Base-by-base conservation (phyloP, 768 basidiomycete genomes). In the Obba rivulosa region DNA sequence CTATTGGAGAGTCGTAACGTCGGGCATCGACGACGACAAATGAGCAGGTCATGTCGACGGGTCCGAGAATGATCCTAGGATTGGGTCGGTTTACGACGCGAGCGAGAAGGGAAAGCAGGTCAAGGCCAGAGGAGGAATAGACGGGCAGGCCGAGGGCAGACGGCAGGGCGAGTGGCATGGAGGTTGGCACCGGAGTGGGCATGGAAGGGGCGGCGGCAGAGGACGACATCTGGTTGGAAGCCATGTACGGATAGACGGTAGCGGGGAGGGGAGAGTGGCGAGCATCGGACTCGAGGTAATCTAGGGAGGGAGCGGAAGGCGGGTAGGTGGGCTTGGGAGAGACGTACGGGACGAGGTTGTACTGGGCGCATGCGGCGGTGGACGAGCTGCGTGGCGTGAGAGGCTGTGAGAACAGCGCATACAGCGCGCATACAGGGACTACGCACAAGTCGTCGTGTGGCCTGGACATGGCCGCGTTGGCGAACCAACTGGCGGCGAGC, bases 81-180 rank as follows among this genome's bases (percentile, higher is more conserved):
- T 85, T 77, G 0, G 81, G 80, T 5, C 94, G 78, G 14, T 73
- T 77, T 5, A 78, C 83, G 8, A 98, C 85, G 8, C 90, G 77
- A 9, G 86, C 76, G 22, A 98, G 76, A 38, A 96, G 75, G 23
- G 85, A 80, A 40, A 98, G 71, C 42, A 94, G 74, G 63, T 98
- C 95, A 55, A 96, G 96, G 2, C 95, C 96, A 1, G 90, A 87
- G 1, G 83, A 72, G 2, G 92, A 93, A 69, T 99, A 99, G 2
- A 97, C 74, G 2, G 85, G 81, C 22, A 78, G 66, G 24, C 65
- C 60, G 22, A 59, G 48, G 28, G 59, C 47, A 8, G 66, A 57
- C 8, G 61, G 59, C 16, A 62, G 34, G 35, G 52, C 54, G 45
- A 55, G 37, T 22, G 56, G 56, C 14, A 55, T 38, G 31, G 51